phyloP scores from a whole-genome alignment of 345 rosid species.

The Heritiera littoralis region DNA sequence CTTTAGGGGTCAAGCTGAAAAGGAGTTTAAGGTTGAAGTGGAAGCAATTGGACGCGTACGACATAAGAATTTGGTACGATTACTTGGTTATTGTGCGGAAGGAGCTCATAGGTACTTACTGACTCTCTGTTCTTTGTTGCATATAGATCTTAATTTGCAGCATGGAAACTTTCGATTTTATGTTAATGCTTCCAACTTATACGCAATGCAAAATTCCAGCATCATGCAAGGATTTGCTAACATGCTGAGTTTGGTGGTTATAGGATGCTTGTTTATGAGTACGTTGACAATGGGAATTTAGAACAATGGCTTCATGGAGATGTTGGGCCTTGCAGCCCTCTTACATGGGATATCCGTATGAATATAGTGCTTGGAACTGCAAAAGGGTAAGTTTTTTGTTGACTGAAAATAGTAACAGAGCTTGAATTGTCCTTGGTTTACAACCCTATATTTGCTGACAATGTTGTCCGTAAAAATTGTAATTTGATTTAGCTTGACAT shows the following conservation, averaged over 20 bases:
- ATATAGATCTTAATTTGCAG: conserved; percentile 1
- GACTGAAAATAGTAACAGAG: conserved; percentile 7
- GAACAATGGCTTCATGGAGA: conserved; percentile 95
- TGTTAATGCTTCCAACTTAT: background rate
- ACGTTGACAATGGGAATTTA: conserved; percentile 84
- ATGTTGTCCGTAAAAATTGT: conserved; percentile 9
- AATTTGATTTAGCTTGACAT: conserved; percentile 51
- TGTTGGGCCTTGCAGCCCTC: conserved; percentile 74
- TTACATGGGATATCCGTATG: conserved; percentile 86
- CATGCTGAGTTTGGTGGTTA: conserved; percentile 12
- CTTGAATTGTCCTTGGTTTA: conserved; percentile 8
- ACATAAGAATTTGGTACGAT: conserved; percentile 93
- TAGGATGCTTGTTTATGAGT: conserved; percentile 90
- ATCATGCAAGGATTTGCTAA: conserved; percentile 4
- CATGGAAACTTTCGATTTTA: conserved; percentile 15
- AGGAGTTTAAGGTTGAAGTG: conserved; percentile 94
- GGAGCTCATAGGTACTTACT: conserved; percentile 78
- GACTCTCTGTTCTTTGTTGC: conserved; percentile 2
- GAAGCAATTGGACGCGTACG: conserved; percentile 96
- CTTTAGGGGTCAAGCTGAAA: conserved; percentile 91
- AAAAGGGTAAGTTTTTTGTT: conserved; percentile 52
- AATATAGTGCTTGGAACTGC: conserved; percentile 79
- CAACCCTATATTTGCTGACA: background rate
- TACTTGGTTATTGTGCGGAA: conserved; percentile 96
- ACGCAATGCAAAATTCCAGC: background rate